Conservation (phyloP, 495 filamentous ascomycete species). For the Penicillium soppii region DNA sequence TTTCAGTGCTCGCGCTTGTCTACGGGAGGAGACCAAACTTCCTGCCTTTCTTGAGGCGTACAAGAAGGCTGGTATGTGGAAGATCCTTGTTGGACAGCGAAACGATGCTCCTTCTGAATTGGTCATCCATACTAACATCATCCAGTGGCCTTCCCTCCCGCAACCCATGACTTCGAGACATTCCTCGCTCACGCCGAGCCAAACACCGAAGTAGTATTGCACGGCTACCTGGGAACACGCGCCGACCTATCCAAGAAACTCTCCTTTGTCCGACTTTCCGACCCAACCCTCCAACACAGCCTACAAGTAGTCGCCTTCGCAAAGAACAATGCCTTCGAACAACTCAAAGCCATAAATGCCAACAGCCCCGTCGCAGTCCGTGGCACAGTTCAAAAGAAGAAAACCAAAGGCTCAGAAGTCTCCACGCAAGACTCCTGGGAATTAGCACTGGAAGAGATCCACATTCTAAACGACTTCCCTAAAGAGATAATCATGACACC, state of each 20-base stretch:
- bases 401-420: constrained; percentile 25
- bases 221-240: constrained; percentile 69
- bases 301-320: constrained; percentile 56
- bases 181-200: constrained; percentile 37
- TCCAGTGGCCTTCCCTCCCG: constrained; percentile 53
- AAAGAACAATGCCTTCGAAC: constrained; percentile 39
- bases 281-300: constrained; percentile 45
- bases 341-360: constrained; percentile 45
- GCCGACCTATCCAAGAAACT: constrained; percentile 64
- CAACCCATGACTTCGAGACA: constrained; percentile 47
- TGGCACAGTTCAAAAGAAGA: constrained; percentile 49
- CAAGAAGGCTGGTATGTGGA: constrained; percentile 47
- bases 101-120: not conserved
- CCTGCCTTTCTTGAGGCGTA: constrained; percentile 42
- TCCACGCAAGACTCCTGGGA: constrained; percentile 48
- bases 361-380: constrained; percentile 54
- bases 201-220: constrained; percentile 57
- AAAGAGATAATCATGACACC: constrained; percentile 71
- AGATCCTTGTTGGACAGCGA: not conserved
- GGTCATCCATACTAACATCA: not conserved
- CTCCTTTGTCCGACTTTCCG: constrained; percentile 64
- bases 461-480: constrained; percentile 72
- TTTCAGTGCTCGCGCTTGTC: constrained; percentile 26
- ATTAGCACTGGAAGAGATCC: constrained; percentile 61
- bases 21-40: constrained; percentile 26